phyloP scores from a whole-genome alignment of 441 rosid species.

The Breynia disticha region DNA sequence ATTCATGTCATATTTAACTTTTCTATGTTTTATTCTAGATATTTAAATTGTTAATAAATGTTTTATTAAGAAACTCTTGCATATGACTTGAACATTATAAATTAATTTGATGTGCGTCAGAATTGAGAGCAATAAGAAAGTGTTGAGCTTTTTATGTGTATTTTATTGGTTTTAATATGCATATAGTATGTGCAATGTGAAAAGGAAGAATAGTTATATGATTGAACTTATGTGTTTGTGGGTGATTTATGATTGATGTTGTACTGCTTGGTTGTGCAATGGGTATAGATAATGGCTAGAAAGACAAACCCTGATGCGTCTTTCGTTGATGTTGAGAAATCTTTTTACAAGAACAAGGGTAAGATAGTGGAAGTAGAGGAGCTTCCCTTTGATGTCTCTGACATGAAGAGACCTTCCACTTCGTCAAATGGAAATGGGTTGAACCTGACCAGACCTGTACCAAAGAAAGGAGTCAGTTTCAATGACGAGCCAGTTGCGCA shows the following conservation, averaged over 20 bases:
- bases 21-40: too few relatives aligned
- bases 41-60: too few relatives aligned
- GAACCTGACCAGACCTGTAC: slow-evolving; percentile 66
- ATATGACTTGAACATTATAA: too few relatives aligned
- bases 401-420: slow-evolving; percentile 28
- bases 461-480: slow-evolving; percentile 52
- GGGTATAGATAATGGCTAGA: slow-evolving; percentile 60
- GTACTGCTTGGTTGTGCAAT: slow-evolving; percentile 9
- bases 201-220: too few relatives aligned
- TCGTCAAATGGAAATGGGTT: slow-evolving; percentile 50
- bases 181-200: too few relatives aligned
- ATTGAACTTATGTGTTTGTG: neutral
- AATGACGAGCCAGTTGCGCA: slow-evolving; percentile 28
- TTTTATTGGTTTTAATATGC: too few relatives aligned
- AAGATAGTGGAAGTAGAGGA: slow-evolving; percentile 40
- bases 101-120: too few relatives aligned
- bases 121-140: too few relatives aligned
- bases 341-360: slow-evolving; percentile 73
- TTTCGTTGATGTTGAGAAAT: slow-evolving; percentile 60
- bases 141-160: too few relatives aligned
- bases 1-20: too few relatives aligned
- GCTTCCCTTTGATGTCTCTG: slow-evolving; percentile 59
- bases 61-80: too few relatives aligned
- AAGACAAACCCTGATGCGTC: slow-evolving; percentile 73
- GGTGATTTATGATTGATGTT: slow-evolving; percentile 4